These are phyloP conservation scores for Arthrobotrys sphaeroides DNA, from an alignment of 2,329 filamentous ascomycete species.

Conservation along the genomic window DNA sequence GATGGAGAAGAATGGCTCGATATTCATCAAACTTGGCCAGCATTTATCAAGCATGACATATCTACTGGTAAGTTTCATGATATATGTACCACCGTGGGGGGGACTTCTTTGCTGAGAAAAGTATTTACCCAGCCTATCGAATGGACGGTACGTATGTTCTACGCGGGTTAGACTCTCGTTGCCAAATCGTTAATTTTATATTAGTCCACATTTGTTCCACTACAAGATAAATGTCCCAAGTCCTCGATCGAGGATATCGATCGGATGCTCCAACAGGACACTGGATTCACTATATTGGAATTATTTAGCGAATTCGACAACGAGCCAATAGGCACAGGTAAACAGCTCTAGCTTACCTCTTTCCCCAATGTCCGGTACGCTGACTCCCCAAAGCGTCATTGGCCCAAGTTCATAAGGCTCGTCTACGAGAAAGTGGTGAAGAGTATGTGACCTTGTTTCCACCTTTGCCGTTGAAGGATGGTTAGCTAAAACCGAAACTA, in stretches of 20 bases:
- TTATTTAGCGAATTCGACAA: slow-evolving; percentile 86
- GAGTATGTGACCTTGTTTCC: slow-evolving; percentile 62
- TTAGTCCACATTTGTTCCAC: slow-evolving; percentile 80
- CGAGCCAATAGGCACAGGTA: slow-evolving; percentile 78
- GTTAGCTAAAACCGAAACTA: slow-evolving; percentile 10
- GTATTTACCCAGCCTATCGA: slow-evolving; percentile 52
- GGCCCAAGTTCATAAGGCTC: slow-evolving; percentile 91
- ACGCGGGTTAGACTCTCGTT: background rate
- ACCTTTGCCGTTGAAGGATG: background rate
- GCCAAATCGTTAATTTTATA: background rate
- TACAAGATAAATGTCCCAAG: slow-evolving; percentile 91
- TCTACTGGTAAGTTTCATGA: slow-evolving; percentile 53
- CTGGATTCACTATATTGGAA: slow-evolving; percentile 78
- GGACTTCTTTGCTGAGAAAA: background rate
- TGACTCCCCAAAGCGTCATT: slow-evolving; percentile 72
- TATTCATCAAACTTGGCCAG: slow-evolving; percentile 97
- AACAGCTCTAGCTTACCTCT: background rate
- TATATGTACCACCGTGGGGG: background rate
- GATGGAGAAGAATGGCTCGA: slow-evolving; percentile 93
- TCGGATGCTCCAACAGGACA: slow-evolving; percentile 83
- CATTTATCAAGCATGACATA: slow-evolving; percentile 70
- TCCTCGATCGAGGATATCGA: slow-evolving; percentile 44
- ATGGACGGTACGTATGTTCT: slow-evolving; percentile 55
- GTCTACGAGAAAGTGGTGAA: slow-evolving; percentile 80
- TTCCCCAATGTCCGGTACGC: slow-evolving; percentile 14